Percentiles rank a stretch among this genome's conserved stretches.
Evolutionary conservation across 2,329 filamentous ascomycete species (phyloP).

Genomic region (Septoria petroselini): DNA sequence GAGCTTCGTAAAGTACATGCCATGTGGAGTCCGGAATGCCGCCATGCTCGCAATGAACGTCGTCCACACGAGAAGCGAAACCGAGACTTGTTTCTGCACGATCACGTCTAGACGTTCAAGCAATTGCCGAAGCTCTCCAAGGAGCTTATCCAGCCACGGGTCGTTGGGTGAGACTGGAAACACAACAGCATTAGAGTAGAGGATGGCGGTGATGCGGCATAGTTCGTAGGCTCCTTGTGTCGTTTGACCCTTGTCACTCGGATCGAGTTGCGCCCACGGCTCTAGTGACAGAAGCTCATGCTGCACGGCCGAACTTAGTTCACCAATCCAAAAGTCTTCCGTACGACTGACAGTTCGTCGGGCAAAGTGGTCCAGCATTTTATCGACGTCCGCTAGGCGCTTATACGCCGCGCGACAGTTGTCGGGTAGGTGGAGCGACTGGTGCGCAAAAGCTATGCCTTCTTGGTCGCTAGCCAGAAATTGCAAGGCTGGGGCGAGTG

Average conservation of each 20-base stretch:
- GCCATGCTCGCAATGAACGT: conserved; percentile 13
- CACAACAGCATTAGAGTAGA: conserved; percentile 17
- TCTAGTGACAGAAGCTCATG: conserved; percentile 16
- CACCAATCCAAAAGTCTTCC: conserved; percentile 12
- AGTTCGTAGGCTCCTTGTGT: conserved; percentile 2
- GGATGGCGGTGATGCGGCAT: conserved; percentile 8
- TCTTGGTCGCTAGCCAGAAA: conserved; percentile 8
- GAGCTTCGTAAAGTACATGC: conserved; percentile 10
- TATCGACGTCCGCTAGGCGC: conserved; percentile 12
- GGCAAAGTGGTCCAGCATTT: conserved; percentile 16
- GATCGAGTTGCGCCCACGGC: background rate
- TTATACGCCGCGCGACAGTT: background rate
- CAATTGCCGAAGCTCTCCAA: conserved; percentile 5
- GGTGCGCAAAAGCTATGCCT: conserved; percentile 5
- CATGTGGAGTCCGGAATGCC: conserved; percentile 17
- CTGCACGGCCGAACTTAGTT: conserved; percentile 8
- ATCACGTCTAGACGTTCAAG: background rate
- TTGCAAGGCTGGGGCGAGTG: conserved; percentile 3
- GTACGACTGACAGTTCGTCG: conserved; percentile 1
- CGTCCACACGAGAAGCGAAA: conserved; percentile 14
- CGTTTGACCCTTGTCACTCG: background rate
- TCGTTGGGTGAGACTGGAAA: conserved; percentile 13
- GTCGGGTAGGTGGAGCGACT: background rate
- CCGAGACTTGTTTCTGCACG: background rate
- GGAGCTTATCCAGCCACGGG: conserved; percentile 16